A percentile compares a stretch with the other conserved stretches of the same genome.
phyloP scores from a whole-genome alignment of 768 basidiomycete species.

The Suillus subluteus region DNA sequence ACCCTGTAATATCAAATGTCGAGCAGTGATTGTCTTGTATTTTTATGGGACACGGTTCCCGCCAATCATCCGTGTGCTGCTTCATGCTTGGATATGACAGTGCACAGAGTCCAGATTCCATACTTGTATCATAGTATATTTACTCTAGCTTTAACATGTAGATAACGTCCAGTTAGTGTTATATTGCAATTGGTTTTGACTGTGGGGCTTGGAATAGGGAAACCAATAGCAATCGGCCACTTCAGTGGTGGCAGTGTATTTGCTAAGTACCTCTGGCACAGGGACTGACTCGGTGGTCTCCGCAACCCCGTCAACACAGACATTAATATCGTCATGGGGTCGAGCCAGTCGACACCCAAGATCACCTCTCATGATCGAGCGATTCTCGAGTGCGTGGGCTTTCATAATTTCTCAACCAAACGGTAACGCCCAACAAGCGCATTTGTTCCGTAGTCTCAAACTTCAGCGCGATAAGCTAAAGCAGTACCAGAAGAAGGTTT shows the following conservation, averaged over 20 bases:
- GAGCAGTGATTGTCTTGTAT: conserved; percentile 5
- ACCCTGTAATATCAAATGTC: neutral
- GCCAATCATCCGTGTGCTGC: too few relatives aligned
- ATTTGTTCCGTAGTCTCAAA: conserved; percentile 68
- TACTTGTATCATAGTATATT: neutral
- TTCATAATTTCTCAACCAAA: conserved; percentile 18
- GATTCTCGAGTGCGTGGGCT: conserved; percentile 82
- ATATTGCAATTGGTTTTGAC: neutral
- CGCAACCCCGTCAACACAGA: neutral
- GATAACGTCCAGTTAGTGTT: neutral
- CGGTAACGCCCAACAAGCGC: conserved; percentile 23
- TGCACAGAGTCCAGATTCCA: neutral
- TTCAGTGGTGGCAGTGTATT: conserved; percentile 7
- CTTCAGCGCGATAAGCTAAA: conserved; percentile 93
- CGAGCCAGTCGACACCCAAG: conserved; percentile 77
- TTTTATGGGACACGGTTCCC: conserved; percentile 1
- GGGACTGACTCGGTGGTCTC: neutral
- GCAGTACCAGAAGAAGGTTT: conserved; percentile 93
- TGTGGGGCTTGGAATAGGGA: neutral
- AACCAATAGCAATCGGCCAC: neutral
- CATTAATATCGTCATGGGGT: conserved; percentile 54
- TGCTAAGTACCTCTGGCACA: neutral
- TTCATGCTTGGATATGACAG: neutral
- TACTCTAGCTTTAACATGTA: neutral
- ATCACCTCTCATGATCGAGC: conserved; percentile 94